Evolutionary conservation across 2,329 filamentous ascomycete species (phyloP).

Genomic region (Ophiocordyceps polyrhachis-furcata): DNA sequence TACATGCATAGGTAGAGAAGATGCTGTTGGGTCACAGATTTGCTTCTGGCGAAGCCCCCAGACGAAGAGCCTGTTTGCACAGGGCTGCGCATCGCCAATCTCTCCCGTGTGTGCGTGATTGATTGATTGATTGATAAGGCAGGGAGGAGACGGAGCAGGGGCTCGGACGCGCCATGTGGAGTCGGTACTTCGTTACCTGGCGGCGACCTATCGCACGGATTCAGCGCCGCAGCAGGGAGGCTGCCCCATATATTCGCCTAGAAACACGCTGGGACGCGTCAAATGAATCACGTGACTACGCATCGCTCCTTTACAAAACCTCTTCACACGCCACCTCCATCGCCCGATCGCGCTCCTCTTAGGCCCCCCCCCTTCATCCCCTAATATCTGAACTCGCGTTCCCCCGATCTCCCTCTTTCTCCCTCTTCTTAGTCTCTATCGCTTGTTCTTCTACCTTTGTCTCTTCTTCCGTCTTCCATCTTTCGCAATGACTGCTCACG

Average conservation of each 20-base stretch:
- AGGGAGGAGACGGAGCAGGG: not conserved
- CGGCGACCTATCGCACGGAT: not conserved
- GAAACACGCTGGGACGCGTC: constrained; percentile 13
- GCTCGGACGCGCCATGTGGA: not conserved
- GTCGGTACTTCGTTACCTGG: not conserved
- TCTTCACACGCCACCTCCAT: constrained; percentile 5
- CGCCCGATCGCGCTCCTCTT: constrained; percentile 2
- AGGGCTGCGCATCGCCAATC: no score
- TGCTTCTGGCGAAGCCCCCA: not conserved
- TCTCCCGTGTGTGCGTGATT: no score
- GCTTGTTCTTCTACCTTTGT: constrained; percentile 4
- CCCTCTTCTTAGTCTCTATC: not conserved
- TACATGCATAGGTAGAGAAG: not conserved
- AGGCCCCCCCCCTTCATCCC: not conserved
- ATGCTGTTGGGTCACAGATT: not conserved
- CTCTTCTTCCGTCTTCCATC: constrained; percentile 4
- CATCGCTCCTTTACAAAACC: constrained; percentile 16
- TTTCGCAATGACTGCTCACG: constrained; percentile 53
- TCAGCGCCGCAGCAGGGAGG: not conserved
- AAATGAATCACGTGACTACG: constrained; percentile 17
- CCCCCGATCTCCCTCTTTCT: not conserved
- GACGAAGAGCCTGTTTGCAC: no score
- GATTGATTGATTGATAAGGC: not conserved
- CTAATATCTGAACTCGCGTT: constrained; percentile 11
- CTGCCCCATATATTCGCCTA: constrained; percentile 1